Percentiles rank a stretch among this genome's conserved stretches.
phyloP scores from a whole-genome alignment of 1,139 yeast species.

The Debaryomycetaceae sp. region DNA sequence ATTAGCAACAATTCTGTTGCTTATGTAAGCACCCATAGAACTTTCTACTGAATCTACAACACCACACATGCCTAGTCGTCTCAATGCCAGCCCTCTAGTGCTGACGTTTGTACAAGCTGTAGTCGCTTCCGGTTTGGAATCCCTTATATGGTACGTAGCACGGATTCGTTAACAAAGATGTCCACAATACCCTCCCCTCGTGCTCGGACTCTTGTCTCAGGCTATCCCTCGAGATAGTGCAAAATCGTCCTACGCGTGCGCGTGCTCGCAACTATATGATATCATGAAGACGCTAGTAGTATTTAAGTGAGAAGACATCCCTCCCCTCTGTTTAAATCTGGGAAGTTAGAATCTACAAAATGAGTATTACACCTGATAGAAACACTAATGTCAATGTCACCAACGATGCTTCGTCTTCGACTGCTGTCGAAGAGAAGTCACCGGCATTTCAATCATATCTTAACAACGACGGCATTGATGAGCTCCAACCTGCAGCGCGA shows the following conservation, averaged over 20 bases:
- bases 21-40: neutral
- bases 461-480: conserved; percentile 70
- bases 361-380: neutral
- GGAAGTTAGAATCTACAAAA: neutral
- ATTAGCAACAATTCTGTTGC: neutral
- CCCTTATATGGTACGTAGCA: too few species aligned
- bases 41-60: neutral
- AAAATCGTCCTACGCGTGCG: too few species aligned
- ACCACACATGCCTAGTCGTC: too few species aligned
- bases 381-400: conserved; percentile 1
- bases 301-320: neutral
- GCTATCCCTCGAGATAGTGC: too few species aligned
- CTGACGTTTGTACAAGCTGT: too few species aligned
- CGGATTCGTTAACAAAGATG: too few species aligned
- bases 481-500: conserved; percentile 56
- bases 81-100: too few species aligned
- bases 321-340: neutral
- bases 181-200: too few species aligned
- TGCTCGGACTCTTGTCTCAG: too few species aligned
- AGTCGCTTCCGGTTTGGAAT: too few species aligned
- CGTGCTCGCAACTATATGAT: neutral
- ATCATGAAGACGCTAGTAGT: neutral
- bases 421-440: conserved; percentile 10
- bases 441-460: conserved; percentile 50
- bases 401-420: conserved; percentile 4